phyloP scores from a whole-genome alignment of 306 rosid species.

The Vigna nakashimae region DNA sequence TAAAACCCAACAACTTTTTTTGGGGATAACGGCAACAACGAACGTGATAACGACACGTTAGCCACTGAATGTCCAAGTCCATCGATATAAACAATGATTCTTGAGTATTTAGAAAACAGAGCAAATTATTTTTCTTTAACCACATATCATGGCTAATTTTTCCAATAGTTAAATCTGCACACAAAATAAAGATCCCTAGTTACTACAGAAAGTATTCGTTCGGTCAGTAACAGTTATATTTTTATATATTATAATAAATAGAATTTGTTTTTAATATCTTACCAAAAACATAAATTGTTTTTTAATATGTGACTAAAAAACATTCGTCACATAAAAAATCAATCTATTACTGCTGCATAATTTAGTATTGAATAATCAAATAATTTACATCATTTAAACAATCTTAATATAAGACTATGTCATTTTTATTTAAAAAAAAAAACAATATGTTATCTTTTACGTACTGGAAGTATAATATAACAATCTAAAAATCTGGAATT shows the following conservation, averaged over 20 bases:
- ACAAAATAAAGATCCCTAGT: too few species aligned
- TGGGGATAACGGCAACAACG: too few species aligned
- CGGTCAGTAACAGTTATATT: too few species aligned
- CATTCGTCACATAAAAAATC: too few species aligned
- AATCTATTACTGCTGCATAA: background rate
- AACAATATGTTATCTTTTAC: background rate
- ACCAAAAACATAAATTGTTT: too few species aligned
- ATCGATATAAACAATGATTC: background rate
- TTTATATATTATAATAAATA: too few species aligned
- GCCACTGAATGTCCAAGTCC: background rate
- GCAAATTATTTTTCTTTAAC: background rate
- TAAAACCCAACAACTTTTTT: background rate
- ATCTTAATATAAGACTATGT: background rate
- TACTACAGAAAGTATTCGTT: too few species aligned
- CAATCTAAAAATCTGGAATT: background rate
- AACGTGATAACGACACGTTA: background rate
- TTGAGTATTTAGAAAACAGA: background rate
- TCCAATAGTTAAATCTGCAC: too few species aligned
- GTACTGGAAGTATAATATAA: background rate
- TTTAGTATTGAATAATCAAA: background rate
- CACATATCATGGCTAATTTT: too few species aligned
- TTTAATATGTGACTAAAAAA: too few species aligned
- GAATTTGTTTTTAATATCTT: too few species aligned
- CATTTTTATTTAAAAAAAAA: background rate
- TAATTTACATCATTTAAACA: background rate